Evolutionary conservation across 1,139 yeast genomes (phyloP), one percentile per base, ranked within the genome.

Genomic region (Candida sojae): DNA sequence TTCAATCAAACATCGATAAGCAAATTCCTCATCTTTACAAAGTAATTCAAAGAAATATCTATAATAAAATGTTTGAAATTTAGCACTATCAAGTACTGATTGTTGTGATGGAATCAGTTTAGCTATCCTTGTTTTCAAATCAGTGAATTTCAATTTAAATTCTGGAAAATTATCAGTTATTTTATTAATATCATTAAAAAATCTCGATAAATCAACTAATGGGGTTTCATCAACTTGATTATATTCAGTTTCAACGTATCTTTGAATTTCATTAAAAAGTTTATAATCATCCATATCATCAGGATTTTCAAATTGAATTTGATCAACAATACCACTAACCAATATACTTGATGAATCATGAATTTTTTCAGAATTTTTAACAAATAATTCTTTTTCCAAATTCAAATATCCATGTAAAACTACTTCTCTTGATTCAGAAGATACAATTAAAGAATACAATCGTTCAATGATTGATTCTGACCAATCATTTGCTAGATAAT

Each of bases 251-350:
- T 49, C 52, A 36, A 54, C 37, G 37, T 47, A 45, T 12, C 57
- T 50, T 25, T 57, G 52, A 23, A 70, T 56, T 1, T 64, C 70
- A 23, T 61, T 57, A 48, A 68, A 63, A 43, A 74, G 48, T 0
- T 66, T 41, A 35, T 48, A 53, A 37, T 63, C 61, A 38, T 47
- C 12, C 60, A 53, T 29, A 48, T 57, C 48, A 2, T 49, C 25
- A 0, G 42, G 33, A 43, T 63, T 58, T 6, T 47, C 44, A 2
- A 72, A 46, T 39, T 52, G 53, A 11, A 86, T 55, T 48, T 77
- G 74, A 60, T 86, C 93, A 23, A 85, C 75, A 1, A 86, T 67
- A 1, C 91, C 92, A 58, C 88, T 83, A 5, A 84, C 71, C 23
- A 83, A 61, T 1, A 79, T 67, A 39, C 39, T 34, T 12, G 43